A percentile compares a stretch with the other conserved stretches of the same genome.
phyloP scores from a whole-genome alignment of 441 rosid genomes.

The Bocquillonia castaneifolia region DNA sequence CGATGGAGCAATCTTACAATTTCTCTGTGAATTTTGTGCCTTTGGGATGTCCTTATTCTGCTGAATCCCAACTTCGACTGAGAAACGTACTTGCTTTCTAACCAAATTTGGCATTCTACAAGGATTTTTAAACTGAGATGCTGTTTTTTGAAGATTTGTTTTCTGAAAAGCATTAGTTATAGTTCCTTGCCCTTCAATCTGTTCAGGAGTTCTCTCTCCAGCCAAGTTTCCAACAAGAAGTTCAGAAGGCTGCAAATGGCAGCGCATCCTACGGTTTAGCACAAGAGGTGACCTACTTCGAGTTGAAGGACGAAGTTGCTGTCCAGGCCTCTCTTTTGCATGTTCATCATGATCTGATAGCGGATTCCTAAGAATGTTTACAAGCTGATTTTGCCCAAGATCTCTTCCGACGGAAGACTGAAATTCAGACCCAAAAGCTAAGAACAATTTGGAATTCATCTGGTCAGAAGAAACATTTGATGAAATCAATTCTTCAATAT shows the following conservation, averaged over 20 bases:
- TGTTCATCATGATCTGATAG: conserved; percentile 21
- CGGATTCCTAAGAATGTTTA: conserved; percentile 11
- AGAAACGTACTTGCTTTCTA: conserved; percentile 43
- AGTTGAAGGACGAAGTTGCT: conserved; percentile 23
- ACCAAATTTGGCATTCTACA: conserved; percentile 2
- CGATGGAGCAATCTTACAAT: conserved; percentile 22
- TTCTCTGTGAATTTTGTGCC: conserved; percentile 22
- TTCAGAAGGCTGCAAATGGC: conserved; percentile 28
- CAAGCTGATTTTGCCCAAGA: conserved; percentile 21
- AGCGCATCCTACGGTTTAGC: conserved; percentile 27
- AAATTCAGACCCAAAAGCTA: conserved; percentile 17
- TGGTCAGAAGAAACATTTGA: conserved; percentile 11
- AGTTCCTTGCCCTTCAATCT: conserved; percentile 24
- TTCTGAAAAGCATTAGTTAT: conserved; percentile 13
- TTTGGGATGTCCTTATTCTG: conserved; percentile 22
- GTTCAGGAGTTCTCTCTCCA: conserved; percentile 22
- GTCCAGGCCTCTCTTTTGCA: conserved; percentile 26
- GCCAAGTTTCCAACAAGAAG: conserved; percentile 19
- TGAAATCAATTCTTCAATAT: conserved; percentile 15
- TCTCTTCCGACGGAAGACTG: conserved; percentile 17
- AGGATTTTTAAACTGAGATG: conserved; percentile 16
- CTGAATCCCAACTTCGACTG: conserved; percentile 27
- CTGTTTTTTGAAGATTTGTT: conserved; percentile 16
- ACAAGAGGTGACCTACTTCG: conserved; percentile 32
- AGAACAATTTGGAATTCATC: conserved; percentile 16